phyloP scores from a whole-genome alignment of 148 eudicot species.

The Bassia scoparia region DNA sequence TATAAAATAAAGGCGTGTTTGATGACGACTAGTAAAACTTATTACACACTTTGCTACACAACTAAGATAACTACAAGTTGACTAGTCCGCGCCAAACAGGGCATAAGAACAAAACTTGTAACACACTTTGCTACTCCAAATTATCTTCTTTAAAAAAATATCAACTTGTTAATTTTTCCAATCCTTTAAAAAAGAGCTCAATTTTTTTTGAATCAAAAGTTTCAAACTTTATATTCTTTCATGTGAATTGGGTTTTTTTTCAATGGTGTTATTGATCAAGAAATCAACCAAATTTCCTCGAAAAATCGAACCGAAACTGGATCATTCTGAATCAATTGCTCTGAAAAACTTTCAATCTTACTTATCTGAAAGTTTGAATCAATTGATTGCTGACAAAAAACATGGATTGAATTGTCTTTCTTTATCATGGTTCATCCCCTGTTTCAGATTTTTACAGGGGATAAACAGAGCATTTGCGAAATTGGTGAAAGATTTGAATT shows the following conservation, averaged over 20 bases:
- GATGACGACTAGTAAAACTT: not conserved
- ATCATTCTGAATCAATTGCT: constrained; percentile 30
- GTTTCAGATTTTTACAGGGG: constrained; percentile 36
- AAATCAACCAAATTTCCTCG: constrained; percentile 25
- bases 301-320: constrained; percentile 31
- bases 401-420: constrained; percentile 35
- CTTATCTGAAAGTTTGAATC: constrained; percentile 27
- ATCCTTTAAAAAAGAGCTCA: not conserved
- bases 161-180: not conserved
- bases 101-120: not conserved
- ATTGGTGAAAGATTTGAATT: constrained; percentile 47
- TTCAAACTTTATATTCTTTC: not conserved
- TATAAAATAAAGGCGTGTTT: constrained; percentile 13
- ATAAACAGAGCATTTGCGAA: constrained; percentile 51
- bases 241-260: not conserved
- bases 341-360: constrained; percentile 36
- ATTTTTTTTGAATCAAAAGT: constrained; percentile 1
- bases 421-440: constrained; percentile 29
- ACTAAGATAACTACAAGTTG: constrained; percentile 13
- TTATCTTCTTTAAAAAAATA: not conserved
- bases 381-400: constrained; percentile 24
- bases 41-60: constrained; percentile 13
- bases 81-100: constrained; percentile 6
- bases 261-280: constrained; percentile 41
- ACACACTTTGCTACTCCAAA: not conserved